These are phyloP conservation scores for Ceratocystis cubensis DNA, from an alignment of 2,329 filamentous ascomycete genomes.

Conservation along the genomic window DNA sequence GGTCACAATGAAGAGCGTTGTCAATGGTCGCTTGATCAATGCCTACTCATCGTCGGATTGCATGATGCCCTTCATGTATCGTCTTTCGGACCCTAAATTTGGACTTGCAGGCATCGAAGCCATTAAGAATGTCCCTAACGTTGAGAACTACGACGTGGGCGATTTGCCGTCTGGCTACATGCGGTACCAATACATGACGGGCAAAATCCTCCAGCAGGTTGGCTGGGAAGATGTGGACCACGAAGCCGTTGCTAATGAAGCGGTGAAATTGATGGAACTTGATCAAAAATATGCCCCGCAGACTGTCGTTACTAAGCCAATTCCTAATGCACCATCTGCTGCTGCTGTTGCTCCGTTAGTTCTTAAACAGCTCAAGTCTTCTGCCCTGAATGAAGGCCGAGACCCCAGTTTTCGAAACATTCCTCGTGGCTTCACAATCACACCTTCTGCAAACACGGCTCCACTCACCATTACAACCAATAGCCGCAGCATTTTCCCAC, in stretches of 20 bases:
- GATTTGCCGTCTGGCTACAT: conserved; percentile 56
- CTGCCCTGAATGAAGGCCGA: conserved; percentile 11
- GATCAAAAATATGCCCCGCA: conserved; percentile 30
- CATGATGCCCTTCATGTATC: conserved; percentile 76
- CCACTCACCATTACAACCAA: conserved; percentile 11
- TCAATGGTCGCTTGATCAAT: conserved; percentile 75
- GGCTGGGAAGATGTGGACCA: conserved; percentile 54
- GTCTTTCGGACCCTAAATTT: conserved; percentile 66
- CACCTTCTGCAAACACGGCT: neutral
- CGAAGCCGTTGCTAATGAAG: conserved; percentile 24
- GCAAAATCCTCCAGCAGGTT: conserved; percentile 52
- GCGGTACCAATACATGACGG: conserved; percentile 55
- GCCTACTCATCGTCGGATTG: conserved; percentile 81
- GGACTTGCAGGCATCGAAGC: conserved; percentile 75
- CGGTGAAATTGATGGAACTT: conserved; percentile 26
- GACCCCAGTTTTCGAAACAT: neutral
- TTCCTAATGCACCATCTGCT: neutral
- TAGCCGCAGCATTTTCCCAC: conserved; percentile 2
- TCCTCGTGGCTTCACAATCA: neutral
- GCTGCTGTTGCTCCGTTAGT: neutral
- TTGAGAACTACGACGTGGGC: conserved; percentile 57
- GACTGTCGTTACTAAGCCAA: neutral
- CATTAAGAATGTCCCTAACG: conserved; percentile 50
- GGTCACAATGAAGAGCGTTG: conserved; percentile 64
- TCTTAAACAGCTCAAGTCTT: conserved; percentile 5